phyloP scores from a whole-genome alignment of 176 grass and related monocot genomes.

The Ampelocalamus luodianensis region DNA sequence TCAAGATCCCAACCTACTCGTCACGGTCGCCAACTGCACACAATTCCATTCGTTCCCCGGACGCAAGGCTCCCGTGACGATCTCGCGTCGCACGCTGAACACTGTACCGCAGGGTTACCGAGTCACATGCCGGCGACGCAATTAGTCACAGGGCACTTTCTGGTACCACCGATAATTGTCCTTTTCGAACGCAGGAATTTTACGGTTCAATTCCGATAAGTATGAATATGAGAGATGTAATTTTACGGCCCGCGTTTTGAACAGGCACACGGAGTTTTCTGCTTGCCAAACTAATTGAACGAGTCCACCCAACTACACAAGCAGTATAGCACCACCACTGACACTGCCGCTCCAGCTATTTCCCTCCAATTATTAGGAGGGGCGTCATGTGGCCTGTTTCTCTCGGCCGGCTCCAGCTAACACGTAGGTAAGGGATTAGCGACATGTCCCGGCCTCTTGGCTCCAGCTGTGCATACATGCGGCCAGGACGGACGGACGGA shows the following conservation, averaged over 20 bases:
- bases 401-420: not conserved
- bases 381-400: slow-evolving; percentile 13
- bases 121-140: not conserved
- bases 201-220: too few relatives aligned
- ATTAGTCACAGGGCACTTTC: too few relatives aligned
- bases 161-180: not conserved
- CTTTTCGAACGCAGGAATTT: not conserved
- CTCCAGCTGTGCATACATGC: too few relatives aligned
- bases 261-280: too few relatives aligned
- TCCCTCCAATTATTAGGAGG: not conserved
- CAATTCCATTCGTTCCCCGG: not conserved
- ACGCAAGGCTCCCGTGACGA: not conserved
- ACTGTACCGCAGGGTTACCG: not conserved
- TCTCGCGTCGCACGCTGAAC: not conserved
- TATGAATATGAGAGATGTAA: too few relatives aligned
- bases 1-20: not conserved
- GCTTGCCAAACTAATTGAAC: too few relatives aligned
- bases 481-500: too few relatives aligned
- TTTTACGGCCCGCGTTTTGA: too few relatives aligned
- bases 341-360: not conserved
- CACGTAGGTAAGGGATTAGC: not conserved
- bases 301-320: too few relatives aligned
- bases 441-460: not conserved
- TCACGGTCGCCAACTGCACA: not conserved
- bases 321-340: too few relatives aligned